Percentiles rank a stretch among this genome's conserved stretches.
phyloP scores from a whole-genome alignment of 1,284 basidiomycete genomes.

The Porodaedalea pini region DNA sequence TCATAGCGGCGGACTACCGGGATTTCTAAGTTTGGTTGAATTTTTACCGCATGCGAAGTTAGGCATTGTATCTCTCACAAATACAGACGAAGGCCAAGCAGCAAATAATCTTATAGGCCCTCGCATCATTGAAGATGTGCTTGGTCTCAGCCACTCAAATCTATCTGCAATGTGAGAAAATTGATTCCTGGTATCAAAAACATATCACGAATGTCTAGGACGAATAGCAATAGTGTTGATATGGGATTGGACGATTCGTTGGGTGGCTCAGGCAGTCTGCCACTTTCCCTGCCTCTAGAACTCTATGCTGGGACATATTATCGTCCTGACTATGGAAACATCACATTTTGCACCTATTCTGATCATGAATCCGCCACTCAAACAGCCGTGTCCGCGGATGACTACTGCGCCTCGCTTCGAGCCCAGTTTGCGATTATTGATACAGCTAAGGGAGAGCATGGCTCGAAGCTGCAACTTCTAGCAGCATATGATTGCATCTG shows the following conservation, averaged over 20 bases:
- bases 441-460: background rate
- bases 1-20: conserved; percentile 31
- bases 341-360: conserved; percentile 23
- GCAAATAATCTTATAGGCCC: background rate
- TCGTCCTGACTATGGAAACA: conserved; percentile 24
- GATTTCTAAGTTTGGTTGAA: conserved; percentile 26
- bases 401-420: conserved; percentile 24
- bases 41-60: conserved; percentile 32
- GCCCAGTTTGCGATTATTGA: conserved; percentile 21
- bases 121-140: background rate
- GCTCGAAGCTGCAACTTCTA: conserved; percentile 15
- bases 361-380: conserved; percentile 12
- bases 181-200: no score
- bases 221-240: no score
- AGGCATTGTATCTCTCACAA: conserved; percentile 31
- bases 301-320: conserved; percentile 25
- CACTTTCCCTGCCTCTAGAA: conserved; percentile 10
- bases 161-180: no score
- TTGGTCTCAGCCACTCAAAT: background rate
- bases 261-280: no score
- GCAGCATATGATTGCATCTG: conserved; percentile 21
- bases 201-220: no score
- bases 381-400: no score
- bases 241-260: no score
- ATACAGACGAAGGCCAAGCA: conserved; percentile 25